phyloP scores from a whole-genome alignment of 1,284 basidiomycete species.

The Boletus mariae region DNA sequence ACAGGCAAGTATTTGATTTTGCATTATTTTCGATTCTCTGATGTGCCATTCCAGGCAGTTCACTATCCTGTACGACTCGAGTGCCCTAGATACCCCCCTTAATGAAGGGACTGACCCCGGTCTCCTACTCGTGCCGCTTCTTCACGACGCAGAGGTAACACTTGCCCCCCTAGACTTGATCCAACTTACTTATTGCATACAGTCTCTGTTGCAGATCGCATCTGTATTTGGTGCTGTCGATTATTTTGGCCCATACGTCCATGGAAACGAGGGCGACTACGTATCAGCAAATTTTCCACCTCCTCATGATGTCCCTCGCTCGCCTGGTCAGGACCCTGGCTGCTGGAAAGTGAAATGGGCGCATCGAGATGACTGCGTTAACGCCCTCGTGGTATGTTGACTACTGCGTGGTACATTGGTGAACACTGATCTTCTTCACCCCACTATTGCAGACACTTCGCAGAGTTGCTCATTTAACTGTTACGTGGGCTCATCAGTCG shows the following conservation, averaged over 20 bases:
- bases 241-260: slow-evolving; percentile 29
- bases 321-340: slow-evolving; percentile 49
- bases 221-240: slow-evolving; percentile 58
- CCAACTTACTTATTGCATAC: slow-evolving; percentile 4
- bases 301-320: slow-evolving; percentile 55
- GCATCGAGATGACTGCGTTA: slow-evolving; percentile 68
- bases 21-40: neutral
- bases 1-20: slow-evolving; percentile 21
- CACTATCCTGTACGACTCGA: slow-evolving; percentile 52
- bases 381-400: slow-evolving; percentile 57
- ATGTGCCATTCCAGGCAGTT: slow-evolving; percentile 41
- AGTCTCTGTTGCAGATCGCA: slow-evolving; percentile 47
- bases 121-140: slow-evolving; percentile 53
- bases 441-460: slow-evolving; percentile 52
- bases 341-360: slow-evolving; percentile 77
- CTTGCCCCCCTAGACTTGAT: neutral
- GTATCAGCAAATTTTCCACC: slow-evolving; percentile 33
- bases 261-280: slow-evolving; percentile 22
- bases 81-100: slow-evolving; percentile 40
- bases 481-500: slow-evolving; percentile 73
- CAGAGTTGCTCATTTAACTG: slow-evolving; percentile 61
- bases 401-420: neutral
- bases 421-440: slow-evolving; percentile 7
- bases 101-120: slow-evolving; percentile 28
- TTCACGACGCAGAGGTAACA: slow-evolving; percentile 56